Evolutionary conservation across 225 moss, liverwort and hornwort species (phyloP).

Genomic region (Marchantia paleacea): DNA sequence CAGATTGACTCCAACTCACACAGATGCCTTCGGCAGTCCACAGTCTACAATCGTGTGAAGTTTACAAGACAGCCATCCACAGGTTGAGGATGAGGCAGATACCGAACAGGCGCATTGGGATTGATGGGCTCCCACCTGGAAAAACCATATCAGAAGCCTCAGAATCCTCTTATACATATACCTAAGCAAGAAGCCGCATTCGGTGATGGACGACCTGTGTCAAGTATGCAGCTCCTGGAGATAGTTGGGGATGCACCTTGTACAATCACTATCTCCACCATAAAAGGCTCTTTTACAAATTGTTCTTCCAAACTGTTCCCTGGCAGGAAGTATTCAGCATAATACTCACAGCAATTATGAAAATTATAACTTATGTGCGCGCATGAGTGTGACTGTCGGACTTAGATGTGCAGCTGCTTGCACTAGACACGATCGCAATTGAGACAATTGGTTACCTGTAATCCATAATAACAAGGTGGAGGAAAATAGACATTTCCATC

Average conservation of each 20-base stretch:
- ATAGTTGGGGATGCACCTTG: too few species aligned
- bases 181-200: too few species aligned
- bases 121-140: constrained; percentile 22
- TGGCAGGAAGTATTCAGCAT: too few species aligned
- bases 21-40: not conserved
- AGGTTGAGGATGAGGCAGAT: constrained; percentile 20
- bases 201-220: too few species aligned
- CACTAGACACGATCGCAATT: not conserved
- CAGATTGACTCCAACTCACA: not conserved
- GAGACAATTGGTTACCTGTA: constrained; percentile 5
- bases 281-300: too few species aligned
- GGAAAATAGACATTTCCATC: constrained; percentile 24
- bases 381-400: not conserved
- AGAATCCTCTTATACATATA: not conserved
- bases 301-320: too few species aligned
- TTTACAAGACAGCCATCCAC: constrained; percentile 19
- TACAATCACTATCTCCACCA: too few species aligned
- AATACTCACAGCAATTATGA: not conserved
- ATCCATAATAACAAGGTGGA: constrained; percentile 19
- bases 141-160: not conserved
- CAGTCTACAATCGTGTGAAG: not conserved
- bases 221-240: too few species aligned
- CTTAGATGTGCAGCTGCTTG: not conserved
- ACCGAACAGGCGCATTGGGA: not conserved
- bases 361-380: too few species aligned